Conservation (phyloP, 106 monocot genomes). For the Agapanthus africanus region DNA sequence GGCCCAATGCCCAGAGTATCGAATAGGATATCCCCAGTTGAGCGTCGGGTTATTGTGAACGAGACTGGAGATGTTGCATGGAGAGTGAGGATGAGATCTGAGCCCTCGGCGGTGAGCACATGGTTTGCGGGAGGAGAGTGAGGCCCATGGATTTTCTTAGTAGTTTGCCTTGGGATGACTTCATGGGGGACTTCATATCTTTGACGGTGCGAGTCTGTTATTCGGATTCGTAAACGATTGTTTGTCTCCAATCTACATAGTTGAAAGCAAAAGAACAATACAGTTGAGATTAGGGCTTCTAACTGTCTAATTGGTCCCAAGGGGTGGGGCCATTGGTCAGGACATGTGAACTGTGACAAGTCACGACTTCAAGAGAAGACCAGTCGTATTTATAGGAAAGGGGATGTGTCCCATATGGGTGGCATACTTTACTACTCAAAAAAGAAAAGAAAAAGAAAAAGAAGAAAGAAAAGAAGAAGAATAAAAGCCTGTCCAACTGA, state of each 20-base stretch:
- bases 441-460: no score
- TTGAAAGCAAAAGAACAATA: neutral
- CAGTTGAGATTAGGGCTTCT: neutral
- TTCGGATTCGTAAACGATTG: constrained; percentile 38
- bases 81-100: constrained; percentile 47
- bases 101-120: constrained; percentile 14
- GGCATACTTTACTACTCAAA: neutral
- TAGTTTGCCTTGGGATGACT: constrained; percentile 23
- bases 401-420: neutral
- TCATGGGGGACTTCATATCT: constrained; percentile 53
- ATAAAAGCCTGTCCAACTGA: no score
- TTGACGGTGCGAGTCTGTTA: constrained; percentile 31
- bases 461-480: no score
- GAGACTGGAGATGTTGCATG: constrained; percentile 18
- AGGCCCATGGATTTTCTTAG: neutral
- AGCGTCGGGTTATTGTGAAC: constrained; percentile 45
- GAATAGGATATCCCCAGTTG: constrained; percentile 49
- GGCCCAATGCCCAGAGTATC: constrained; percentile 12
- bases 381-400: neutral
- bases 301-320: neutral
- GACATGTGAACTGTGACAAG: no score
- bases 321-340: no score
- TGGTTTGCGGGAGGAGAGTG: neutral
- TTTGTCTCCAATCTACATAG: constrained; percentile 45
- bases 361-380: neutral